Conservation (phyloP, 2,329 filamentous ascomycete genomes). For the Sporothrix euskadiensis region DNA sequence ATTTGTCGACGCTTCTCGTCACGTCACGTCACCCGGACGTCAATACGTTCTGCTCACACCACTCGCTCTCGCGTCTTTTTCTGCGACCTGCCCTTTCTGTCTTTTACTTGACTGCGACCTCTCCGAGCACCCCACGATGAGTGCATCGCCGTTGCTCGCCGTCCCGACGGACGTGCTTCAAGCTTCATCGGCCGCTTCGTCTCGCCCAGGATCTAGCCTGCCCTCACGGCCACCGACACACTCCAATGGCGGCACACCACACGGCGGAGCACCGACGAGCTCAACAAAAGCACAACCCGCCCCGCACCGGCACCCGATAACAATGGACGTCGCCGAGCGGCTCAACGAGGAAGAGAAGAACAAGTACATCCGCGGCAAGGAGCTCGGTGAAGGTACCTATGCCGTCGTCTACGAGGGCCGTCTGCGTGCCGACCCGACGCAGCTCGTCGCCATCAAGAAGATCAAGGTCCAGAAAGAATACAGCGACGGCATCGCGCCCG, state of each 20-base stretch:
- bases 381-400: constrained; percentile 95
- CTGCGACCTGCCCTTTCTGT: neutral
- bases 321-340: constrained; percentile 70
- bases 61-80: neutral
- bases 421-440: constrained; percentile 68
- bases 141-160: constrained; percentile 50
- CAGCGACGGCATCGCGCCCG: constrained; percentile 87
- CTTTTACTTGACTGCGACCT: neutral
- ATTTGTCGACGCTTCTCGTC: neutral
- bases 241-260: constrained; percentile 27
- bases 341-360: constrained; percentile 78
- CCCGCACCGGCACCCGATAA: constrained; percentile 34
- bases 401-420: constrained; percentile 92
- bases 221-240: constrained; percentile 28
- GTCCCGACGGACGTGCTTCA: constrained; percentile 42
- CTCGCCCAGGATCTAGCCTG: constrained; percentile 17
- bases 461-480: constrained; percentile 86
- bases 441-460: constrained; percentile 88
- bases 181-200: constrained; percentile 21
- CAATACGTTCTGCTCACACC: neutral
- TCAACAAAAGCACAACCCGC: constrained; percentile 28
- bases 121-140: constrained; percentile 41
- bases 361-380: constrained; percentile 81
- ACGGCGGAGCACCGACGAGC: neutral
- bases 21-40: constrained; percentile 7